A percentile compares a stretch with the other conserved stretches of the same genome.
phyloP scores from a whole-genome alignment of 140 eudicot species.

The Stevia rebaudiana region DNA sequence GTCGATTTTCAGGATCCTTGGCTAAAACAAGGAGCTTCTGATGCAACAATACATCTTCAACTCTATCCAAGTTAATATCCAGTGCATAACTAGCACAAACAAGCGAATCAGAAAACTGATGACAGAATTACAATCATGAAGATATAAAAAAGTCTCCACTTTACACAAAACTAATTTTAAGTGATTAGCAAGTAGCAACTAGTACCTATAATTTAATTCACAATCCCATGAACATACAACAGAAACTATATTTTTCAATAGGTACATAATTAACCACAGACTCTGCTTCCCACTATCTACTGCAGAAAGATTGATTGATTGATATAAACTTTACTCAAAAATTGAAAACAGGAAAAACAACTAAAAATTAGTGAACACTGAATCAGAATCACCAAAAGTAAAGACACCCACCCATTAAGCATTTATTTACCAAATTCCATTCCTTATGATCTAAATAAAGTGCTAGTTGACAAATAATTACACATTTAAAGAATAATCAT shows the following conservation, averaged over 20 bases:
- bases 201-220: neutral
- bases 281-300: slow-evolving; percentile 15
- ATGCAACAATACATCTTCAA: slow-evolving; percentile 80
- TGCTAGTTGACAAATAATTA: slow-evolving; percentile 1
- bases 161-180: neutral
- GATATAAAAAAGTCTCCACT: neutral
- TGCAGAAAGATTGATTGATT: neutral
- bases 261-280: neutral
- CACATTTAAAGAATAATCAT: neutral
- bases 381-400: slow-evolving; percentile 11
- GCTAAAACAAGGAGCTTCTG: slow-evolving; percentile 72
- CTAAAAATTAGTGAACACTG: neutral
- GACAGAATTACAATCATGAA: slow-evolving; percentile 3
- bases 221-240: neutral
- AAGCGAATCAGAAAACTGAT: slow-evolving; percentile 14
- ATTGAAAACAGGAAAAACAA: slow-evolving; percentile 9
- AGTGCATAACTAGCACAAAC: slow-evolving; percentile 57
- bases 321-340: neutral
- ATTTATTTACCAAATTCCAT: slow-evolving; percentile 2
- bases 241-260: neutral
- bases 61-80: slow-evolving; percentile 85
- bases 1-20: slow-evolving; percentile 63
- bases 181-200: slow-evolving; percentile 15
- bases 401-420: slow-evolving; percentile 5
- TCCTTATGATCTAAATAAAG: neutral